Evolutionary conservation across 768 basidiomycete genomes (phyloP).

Genomic region (Asterophora lycoperdoides): DNA sequence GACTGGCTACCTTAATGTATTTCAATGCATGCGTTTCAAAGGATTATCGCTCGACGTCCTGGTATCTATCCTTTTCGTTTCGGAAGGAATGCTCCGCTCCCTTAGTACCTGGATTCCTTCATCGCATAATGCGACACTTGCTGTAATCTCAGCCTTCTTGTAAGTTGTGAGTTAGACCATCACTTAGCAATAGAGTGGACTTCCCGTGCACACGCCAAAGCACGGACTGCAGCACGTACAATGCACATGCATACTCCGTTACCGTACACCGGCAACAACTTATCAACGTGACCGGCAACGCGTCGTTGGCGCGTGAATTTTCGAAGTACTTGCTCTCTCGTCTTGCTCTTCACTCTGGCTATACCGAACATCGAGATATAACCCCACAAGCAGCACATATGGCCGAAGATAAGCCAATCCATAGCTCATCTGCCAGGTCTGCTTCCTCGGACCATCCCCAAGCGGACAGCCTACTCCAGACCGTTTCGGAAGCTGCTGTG

Average conservation of each 20-base stretch:
- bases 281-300: conserved; percentile 19
- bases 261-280: conserved; percentile 32
- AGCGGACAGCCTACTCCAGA: not conserved
- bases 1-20: not conserved
- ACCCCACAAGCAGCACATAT: not conserved
- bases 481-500: not conserved
- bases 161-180: too few relatives aligned
- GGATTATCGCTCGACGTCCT: not conserved
- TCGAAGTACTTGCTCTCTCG: too few relatives aligned
- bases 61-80: not conserved
- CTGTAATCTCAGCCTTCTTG: conserved; percentile 1
- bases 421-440: not conserved
- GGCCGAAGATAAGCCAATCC: conserved; percentile 5
- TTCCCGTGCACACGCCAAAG: too few relatives aligned
- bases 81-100: not conserved
- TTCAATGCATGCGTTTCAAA: not conserved
- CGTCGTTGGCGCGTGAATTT: conserved; percentile 1
- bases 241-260: too few relatives aligned
- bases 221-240: too few relatives aligned
- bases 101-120: conserved; percentile 2
- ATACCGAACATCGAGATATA: too few relatives aligned
- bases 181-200: too few relatives aligned
- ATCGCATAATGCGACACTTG: not conserved
- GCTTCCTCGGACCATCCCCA: not conserved
- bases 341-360: too few relatives aligned